phyloP scores from a whole-genome alignment of 1,284 basidiomycete species.

The Puccinia brachypodii region DNA sequence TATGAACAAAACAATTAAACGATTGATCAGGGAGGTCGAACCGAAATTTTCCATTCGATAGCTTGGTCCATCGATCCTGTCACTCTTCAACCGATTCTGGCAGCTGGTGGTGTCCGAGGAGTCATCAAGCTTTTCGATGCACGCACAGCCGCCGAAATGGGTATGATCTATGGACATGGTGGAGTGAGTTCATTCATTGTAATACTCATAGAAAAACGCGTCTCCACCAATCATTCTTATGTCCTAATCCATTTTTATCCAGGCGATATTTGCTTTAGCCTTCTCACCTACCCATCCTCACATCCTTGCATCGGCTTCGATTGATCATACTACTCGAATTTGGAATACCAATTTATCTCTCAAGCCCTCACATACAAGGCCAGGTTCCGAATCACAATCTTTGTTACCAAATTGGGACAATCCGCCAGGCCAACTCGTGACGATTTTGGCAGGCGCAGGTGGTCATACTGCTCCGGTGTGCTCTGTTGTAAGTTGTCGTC shows the following conservation, averaged over 20 bases:
- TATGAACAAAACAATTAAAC: background rate
- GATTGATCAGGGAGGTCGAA: background rate
- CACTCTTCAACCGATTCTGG: constrained; percentile 17
- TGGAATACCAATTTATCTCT: constrained; percentile 54
- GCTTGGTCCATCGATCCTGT: constrained; percentile 29
- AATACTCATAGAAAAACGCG: background rate
- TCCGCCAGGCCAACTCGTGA: constrained; percentile 9
- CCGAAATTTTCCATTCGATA: constrained; percentile 15
- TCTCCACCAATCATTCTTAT: background rate
- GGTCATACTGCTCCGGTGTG: constrained; percentile 14
- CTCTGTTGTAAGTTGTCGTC: constrained; percentile 9
- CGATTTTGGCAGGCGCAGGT: constrained; percentile 5
- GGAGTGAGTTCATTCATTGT: background rate
- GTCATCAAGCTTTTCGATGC: constrained; percentile 14
- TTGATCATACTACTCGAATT: constrained; percentile 55
- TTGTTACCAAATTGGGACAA: constrained; percentile 24
- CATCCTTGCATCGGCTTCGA: constrained; percentile 55
- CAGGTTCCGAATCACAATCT: background rate
- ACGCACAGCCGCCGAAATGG: background rate
- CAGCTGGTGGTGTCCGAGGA: constrained; percentile 17
- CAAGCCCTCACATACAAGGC: constrained; percentile 5
- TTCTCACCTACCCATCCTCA: constrained; percentile 54
- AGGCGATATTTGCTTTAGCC: constrained; percentile 52
- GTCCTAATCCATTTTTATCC: background rate
- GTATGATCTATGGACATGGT: constrained; percentile 21